Conservation (phyloP, 23 red algal species). For the Gracilaria domingensis region DNA sequence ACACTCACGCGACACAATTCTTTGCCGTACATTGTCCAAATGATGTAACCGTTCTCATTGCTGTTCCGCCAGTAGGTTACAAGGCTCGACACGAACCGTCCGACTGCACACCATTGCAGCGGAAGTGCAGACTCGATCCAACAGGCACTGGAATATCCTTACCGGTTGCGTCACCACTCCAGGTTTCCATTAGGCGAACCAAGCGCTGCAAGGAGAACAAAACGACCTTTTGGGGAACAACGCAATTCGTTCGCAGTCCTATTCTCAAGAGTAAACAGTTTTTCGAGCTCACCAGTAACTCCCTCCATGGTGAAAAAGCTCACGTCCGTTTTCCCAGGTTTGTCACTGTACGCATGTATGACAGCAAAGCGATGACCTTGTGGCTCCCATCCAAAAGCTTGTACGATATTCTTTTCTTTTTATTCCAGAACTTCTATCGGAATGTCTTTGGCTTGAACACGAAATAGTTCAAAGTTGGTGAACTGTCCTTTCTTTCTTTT, state of each 20-base stretch:
- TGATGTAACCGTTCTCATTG: constrained; percentile 92
- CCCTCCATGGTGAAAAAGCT: constrained; percentile 91
- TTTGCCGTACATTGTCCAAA: constrained; percentile 94
- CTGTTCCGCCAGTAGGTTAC: constrained; percentile 78
- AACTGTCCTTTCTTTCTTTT: constrained; percentile 94
- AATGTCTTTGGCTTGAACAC: constrained; percentile 86
- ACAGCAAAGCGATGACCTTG: constrained; percentile 91
- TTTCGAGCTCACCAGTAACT: constrained; percentile 66
- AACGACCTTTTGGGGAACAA: constrained; percentile 93
- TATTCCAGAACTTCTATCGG: constrained; percentile 97
- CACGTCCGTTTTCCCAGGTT: constrained; percentile 73
- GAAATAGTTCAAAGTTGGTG: constrained; percentile 97
- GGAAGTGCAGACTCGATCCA: constrained; percentile 85
- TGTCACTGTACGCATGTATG: constrained; percentile 77
- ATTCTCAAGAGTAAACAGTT: constrained; percentile 82
- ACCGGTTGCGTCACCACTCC: constrained; percentile 84
- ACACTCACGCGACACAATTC: constrained; percentile 64
- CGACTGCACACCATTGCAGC: constrained; percentile 87
- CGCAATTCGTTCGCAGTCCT: constrained; percentile 80
- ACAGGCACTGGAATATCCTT: constrained; percentile 73
- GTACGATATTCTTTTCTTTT: constrained; percentile 83
- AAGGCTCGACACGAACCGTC: constrained; percentile 85
- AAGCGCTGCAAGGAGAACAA: constrained; percentile 88
- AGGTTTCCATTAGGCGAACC: constrained; percentile 81
- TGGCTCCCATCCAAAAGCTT: constrained; percentile 95